Percentiles rank a stretch among this genome's conserved stretches.
Evolutionary conservation across 352 stramenopile species (phyloP).

Genomic region (Pythium sukuiense): DNA sequence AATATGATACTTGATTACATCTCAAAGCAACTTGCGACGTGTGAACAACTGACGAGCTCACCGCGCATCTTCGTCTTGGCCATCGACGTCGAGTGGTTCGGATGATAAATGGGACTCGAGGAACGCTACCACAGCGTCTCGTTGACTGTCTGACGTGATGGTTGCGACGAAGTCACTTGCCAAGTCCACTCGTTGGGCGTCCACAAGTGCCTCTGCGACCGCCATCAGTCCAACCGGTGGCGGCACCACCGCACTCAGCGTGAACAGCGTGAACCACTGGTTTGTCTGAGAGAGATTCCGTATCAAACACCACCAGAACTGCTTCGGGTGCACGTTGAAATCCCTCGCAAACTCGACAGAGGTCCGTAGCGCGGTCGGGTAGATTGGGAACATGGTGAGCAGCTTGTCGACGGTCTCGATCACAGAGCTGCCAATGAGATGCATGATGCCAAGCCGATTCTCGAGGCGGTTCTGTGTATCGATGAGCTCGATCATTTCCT

Average conservation of each 20-base stretch:
- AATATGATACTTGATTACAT: slow-evolving; percentile 1
- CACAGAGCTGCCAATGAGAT: slow-evolving; percentile 51
- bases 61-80: neutral
- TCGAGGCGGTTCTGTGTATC: slow-evolving; percentile 46
- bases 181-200: slow-evolving; percentile 43
- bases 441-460: slow-evolving; percentile 32
- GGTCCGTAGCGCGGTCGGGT: slow-evolving; percentile 35
- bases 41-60: neutral
- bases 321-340: slow-evolving; percentile 43
- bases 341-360: slow-evolving; percentile 44
- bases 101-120: slow-evolving; percentile 27
- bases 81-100: neutral
- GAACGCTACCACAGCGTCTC: slow-evolving; percentile 32
- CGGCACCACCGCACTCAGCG: slow-evolving; percentile 34
- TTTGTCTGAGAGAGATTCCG: slow-evolving; percentile 40
- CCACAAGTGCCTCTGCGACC: slow-evolving; percentile 49
- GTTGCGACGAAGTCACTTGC: slow-evolving; percentile 33
- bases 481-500: slow-evolving; percentile 47
- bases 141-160: slow-evolving; percentile 37
- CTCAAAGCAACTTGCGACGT: slow-evolving; percentile 2
- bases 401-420: slow-evolving; percentile 63
- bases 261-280: slow-evolving; percentile 51
- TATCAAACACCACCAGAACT: slow-evolving; percentile 60
- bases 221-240: slow-evolving; percentile 46
- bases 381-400: slow-evolving; percentile 45